phyloP scores from a whole-genome alignment of 495 filamentous ascomycete genomes.

The Neurospora terricola region DNA sequence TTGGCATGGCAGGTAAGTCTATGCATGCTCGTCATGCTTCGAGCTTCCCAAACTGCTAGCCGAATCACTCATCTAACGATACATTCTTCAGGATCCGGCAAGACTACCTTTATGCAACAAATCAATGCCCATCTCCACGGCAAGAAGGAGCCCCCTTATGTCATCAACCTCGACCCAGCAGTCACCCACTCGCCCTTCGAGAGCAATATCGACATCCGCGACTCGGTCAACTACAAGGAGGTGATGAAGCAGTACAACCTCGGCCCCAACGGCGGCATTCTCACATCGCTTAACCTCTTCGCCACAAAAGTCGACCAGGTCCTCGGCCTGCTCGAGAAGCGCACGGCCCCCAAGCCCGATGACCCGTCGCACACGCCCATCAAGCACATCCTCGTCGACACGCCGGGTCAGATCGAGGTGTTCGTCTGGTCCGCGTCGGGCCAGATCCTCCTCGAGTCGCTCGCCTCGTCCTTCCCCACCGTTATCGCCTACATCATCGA shows the following conservation, averaged over 20 bases:
- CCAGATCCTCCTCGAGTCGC: slow-evolving; percentile 82
- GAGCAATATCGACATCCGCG: slow-evolving; percentile 96
- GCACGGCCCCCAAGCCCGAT: slow-evolving; percentile 53
- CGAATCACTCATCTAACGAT: background rate
- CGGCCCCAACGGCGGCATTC: slow-evolving; percentile 94
- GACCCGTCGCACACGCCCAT: slow-evolving; percentile 55
- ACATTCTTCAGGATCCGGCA: slow-evolving; percentile 62
- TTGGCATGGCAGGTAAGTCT: slow-evolving; percentile 80
- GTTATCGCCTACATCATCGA: slow-evolving; percentile 97
- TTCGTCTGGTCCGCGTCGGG: slow-evolving; percentile 96
- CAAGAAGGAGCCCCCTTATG: slow-evolving; percentile 68
- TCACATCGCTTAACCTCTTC: slow-evolving; percentile 93
- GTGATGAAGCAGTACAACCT: slow-evolving; percentile 99
- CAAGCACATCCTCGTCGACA: slow-evolving; percentile 83
- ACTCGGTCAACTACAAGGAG: slow-evolving; percentile 98
- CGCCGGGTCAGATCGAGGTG: slow-evolving; percentile 95
- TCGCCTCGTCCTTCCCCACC: slow-evolving; percentile 89
- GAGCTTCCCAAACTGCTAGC: background rate
- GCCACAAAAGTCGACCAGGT: slow-evolving; percentile 97
- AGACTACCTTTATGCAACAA: slow-evolving; percentile 97
- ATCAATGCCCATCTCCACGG: slow-evolving; percentile 85
- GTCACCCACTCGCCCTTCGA: slow-evolving; percentile 95
- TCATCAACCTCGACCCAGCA: slow-evolving; percentile 94
- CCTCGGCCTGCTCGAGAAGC: slow-evolving; percentile 78
- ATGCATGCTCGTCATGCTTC: background rate